Evolutionary conservation across 2,329 filamentous ascomycete species (phyloP), one percentile per base, ranked within the genome.

Genomic region (Cytospora piceicola): DNA sequence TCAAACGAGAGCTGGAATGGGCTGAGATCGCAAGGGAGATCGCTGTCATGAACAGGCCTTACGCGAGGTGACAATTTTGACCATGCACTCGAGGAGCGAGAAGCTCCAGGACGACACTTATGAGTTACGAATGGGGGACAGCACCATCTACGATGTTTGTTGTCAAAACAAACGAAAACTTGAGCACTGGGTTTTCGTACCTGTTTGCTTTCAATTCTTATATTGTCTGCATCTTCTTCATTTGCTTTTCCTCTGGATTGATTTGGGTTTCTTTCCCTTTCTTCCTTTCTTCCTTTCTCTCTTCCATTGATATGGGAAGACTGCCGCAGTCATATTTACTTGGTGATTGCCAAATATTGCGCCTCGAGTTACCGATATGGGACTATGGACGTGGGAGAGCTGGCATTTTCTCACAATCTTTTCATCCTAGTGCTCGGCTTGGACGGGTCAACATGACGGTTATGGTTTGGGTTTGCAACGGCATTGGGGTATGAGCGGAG

Each of bases 41-140:
- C 70, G 94, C 95, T 5, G 82, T 94, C 32, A 96, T 99, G 93
- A 99, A 99, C 75, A 89, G 91, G 72, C 95, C 95, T 20, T 98
- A 98, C 78, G 90, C 92, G 22, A 83, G 91, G 77, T 92, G 15
- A 42, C n/a, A n/a, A 42, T 30, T 20, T 1, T 1, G 11, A 7
- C 14, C 34, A 29, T 36, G 60, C 24, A 46, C 29, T 17, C 24
- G 29, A 12, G 42, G 32, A 20, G 53, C n/a, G 20, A 22, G 29
- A 61, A 36, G 39, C 8, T 39, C n/a, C 32, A 58, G 32, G 32
- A 66, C 36, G 63, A 66, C 51, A 20, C 63, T 63, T 11, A 67
- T 32, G 66, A 67, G 57, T 66, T 67, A 67, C 22, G 66, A 65
- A 46, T 27, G 58, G 53, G 42, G 58, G 22, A 24, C 34, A 57